These are phyloP conservation scores for Quercus lobata DNA, from an alignment of 331 rosid species.

Conservation along the genomic window DNA sequence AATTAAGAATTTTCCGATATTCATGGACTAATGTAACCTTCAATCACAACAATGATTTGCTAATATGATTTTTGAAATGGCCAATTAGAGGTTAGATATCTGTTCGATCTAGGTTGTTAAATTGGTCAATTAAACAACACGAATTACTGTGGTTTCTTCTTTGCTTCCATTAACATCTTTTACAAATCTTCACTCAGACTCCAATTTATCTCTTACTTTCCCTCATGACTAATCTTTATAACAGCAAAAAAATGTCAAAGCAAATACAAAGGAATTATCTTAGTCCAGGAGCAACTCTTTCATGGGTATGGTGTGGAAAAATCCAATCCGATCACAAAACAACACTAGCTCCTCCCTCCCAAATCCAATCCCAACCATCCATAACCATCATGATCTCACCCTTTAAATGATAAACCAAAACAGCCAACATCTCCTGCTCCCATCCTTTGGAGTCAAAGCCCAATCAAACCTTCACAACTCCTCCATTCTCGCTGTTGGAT, in stretches of 20 bases:
- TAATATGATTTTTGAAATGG: background rate
- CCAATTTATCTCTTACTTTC: background rate
- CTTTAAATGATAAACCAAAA: conserved; percentile 72
- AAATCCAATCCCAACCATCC: conserved; percentile 18
- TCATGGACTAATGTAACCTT: background rate
- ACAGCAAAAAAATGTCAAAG: no score
- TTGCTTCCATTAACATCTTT: background rate
- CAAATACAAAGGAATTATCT: no score
- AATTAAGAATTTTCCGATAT: no score
- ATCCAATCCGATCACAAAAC: background rate
- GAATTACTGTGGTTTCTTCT: background rate
- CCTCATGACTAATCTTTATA: no score
- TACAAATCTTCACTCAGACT: background rate
- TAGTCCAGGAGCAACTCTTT: no score
- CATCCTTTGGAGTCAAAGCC: conserved; percentile 83
- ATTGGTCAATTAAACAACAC: background rate
- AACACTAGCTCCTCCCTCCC: conserved; percentile 32
- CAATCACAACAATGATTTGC: background rate
- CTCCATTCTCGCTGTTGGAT: conserved; percentile 82
- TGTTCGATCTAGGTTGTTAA: background rate
- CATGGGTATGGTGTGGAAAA: no score
- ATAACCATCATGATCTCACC: conserved; percentile 34
- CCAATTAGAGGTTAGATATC: background rate
- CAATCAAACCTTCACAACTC: conserved; percentile 72
- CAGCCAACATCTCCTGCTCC: conserved; percentile 89